These are phyloP conservation scores for Tetradesmus obliquus DNA, from an alignment of 139 green algal genomes.

Conservation along the genomic window DNA sequence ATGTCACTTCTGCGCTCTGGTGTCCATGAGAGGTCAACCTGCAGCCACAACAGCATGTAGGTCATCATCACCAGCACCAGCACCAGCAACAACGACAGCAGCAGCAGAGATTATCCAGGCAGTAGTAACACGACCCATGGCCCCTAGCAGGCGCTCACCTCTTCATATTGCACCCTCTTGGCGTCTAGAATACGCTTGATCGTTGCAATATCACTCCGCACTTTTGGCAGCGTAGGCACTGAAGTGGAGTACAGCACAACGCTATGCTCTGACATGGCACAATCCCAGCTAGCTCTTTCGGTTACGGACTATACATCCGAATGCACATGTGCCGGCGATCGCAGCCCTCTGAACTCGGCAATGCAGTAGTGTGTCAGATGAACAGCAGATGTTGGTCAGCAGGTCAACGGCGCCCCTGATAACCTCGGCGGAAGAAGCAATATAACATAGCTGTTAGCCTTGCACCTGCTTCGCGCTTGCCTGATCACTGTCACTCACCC, in stretches of 20 bases:
- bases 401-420: neutral
- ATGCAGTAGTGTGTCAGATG: neutral
- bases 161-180: slow-evolving; percentile 60
- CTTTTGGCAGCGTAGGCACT: slow-evolving; percentile 58
- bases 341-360: neutral
- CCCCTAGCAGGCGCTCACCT: neutral
- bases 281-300: neutral
- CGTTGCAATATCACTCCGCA: slow-evolving; percentile 61
- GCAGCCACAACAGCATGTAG: neutral
- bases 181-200: slow-evolving; percentile 60
- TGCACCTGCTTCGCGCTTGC: neutral
- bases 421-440: neutral
- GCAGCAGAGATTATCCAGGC: neutral
- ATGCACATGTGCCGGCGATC: neutral
- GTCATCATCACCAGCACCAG: neutral
- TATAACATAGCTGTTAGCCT: neutral
- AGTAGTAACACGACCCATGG: neutral
- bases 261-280: slow-evolving; percentile 14
- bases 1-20: slow-evolving; percentile 55
- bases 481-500: too few relatives aligned
- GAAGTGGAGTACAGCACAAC: slow-evolving; percentile 66
- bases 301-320: neutral
- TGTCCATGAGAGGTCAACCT: slow-evolving; percentile 69
- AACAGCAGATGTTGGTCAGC: neutral
- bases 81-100: neutral